Evolutionary conservation across 2,329 filamentous ascomycete genomes (phyloP).

Genomic region (Epichloe sylvatica): DNA sequence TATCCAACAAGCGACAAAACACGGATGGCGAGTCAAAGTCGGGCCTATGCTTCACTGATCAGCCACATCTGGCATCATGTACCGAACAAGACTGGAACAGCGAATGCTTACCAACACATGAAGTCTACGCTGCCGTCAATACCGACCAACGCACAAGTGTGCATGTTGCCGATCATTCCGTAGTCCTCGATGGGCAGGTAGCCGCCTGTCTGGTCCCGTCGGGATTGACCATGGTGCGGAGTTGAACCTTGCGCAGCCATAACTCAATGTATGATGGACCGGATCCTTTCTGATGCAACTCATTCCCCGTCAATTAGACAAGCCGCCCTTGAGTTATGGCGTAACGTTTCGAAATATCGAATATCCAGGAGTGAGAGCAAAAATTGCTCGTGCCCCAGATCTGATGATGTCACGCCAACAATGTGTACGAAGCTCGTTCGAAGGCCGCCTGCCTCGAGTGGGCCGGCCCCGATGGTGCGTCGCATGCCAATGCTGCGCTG

Average conservation of each 20-base stretch:
- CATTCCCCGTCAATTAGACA: background rate
- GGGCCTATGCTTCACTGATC: slow-evolving; percentile 34
- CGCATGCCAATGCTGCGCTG: too few relatives aligned
- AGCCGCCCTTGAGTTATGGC: background rate
- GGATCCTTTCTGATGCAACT: too few relatives aligned
- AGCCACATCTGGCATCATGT: background rate
- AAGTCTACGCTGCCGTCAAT: slow-evolving; percentile 63
- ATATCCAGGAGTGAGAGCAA: background rate
- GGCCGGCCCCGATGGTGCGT: background rate
- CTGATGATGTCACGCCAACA: background rate
- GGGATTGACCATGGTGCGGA: slow-evolving; percentile 18
- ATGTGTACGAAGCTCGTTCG: too few relatives aligned
- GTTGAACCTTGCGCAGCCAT: slow-evolving; percentile 23
- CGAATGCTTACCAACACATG: slow-evolving; percentile 52
- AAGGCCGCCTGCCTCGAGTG: too few relatives aligned
- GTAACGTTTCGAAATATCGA: background rate
- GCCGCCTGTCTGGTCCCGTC: slow-evolving; percentile 26
- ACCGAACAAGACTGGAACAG: background rate
- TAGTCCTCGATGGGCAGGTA: slow-evolving; percentile 60
- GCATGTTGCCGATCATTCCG: slow-evolving; percentile 70
- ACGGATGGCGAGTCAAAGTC: slow-evolving; percentile 66
- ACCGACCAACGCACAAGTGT: slow-evolving; percentile 60
- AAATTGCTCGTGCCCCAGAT: background rate
- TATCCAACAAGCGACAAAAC: slow-evolving; percentile 62
- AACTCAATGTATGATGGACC: background rate